Evolutionary conservation across 345 rosid species (phyloP), one percentile per base, ranked within the genome.

Genomic region (Trapa bicornis): DNA sequence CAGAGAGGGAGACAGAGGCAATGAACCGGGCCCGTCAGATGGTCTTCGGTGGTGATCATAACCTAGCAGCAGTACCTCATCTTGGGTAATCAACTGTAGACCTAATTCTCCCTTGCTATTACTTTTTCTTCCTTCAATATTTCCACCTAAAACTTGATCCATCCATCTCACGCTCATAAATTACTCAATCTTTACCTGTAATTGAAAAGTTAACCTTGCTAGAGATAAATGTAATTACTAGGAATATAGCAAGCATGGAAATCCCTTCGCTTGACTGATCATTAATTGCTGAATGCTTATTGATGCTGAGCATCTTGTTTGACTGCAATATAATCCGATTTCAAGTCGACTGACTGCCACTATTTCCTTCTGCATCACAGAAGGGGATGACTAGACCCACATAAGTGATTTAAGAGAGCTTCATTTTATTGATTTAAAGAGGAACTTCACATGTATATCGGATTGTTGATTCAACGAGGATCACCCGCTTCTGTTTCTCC

Each of bases 1-100:
- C 86, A 95, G 99, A 95, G 75, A 87, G 97, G 65, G 99, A 95
- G 87, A 91, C 97, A 70, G 99, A 95, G 78, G 87, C 96, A 64
- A 86, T 95, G 82, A 95, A 87, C 86, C 85, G 86, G 62, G 99
- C 99, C 81, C 97, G 97, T 76, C 96, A 91, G 85, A 83, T 95
- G 76, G 96, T 95, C 75, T 87, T 84, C 80, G 87, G 72, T 63
- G 84, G 78, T 77, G 96, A 91, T 50, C 56, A 50, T 73, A 83
- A 65, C 84, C 70, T 82, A 75, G 78, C 88, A 75, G 78, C 88
- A 69, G 83, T 74, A 17, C 71, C 72, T 43, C 76, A 56, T 68
- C 78, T 65, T 35, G 14, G 75, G 67, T 65, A 65, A 22, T 22
- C 29, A 22, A 29, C 57, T 54, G n/a, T 29, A 53, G 65, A 33